phyloP scores from a whole-genome alignment of 352 stramenopile genomes.

The Albugo candida region DNA sequence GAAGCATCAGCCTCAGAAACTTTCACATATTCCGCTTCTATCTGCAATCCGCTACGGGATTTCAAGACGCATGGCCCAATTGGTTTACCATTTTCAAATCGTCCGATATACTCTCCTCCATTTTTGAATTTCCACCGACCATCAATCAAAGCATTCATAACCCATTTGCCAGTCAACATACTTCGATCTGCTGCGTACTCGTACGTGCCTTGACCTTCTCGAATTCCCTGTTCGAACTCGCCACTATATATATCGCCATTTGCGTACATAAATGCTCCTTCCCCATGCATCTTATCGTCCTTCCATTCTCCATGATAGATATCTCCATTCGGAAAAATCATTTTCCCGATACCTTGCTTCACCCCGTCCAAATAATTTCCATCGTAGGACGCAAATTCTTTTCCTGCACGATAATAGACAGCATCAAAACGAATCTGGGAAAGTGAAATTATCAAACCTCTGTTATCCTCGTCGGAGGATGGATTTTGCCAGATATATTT shows the following conservation, averaged over 20 bases:
- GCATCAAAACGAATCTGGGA: background rate
- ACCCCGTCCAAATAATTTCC: constrained; percentile 71
- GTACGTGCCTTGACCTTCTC: constrained; percentile 75
- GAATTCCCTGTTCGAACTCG: constrained; percentile 59
- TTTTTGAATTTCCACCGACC: constrained; percentile 86
- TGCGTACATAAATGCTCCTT: constrained; percentile 83
- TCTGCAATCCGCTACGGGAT: constrained; percentile 69
- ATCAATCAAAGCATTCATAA: constrained; percentile 65
- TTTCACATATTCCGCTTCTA: constrained; percentile 74
- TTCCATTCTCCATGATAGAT: constrained; percentile 81
- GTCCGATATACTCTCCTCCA: constrained; percentile 55
- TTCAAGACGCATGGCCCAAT: constrained; percentile 77
- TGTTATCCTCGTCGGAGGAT: constrained; percentile 1
- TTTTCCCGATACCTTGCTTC: constrained; percentile 78
- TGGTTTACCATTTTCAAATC: constrained; percentile 72
- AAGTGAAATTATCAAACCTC: background rate
- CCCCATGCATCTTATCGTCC: constrained; percentile 64
- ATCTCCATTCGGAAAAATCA: constrained; percentile 82
- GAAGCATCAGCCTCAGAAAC: constrained; percentile 17
- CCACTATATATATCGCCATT: constrained; percentile 85
- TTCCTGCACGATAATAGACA: constrained; percentile 24
- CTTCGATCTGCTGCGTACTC: constrained; percentile 71
- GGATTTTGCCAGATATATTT: constrained; percentile 79
- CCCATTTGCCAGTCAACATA: constrained; percentile 73
- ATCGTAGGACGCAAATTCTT: constrained; percentile 61